Conservation (phyloP, 495 filamentous ascomycete genomes). For the Aspergillus taichungensis region DNA sequence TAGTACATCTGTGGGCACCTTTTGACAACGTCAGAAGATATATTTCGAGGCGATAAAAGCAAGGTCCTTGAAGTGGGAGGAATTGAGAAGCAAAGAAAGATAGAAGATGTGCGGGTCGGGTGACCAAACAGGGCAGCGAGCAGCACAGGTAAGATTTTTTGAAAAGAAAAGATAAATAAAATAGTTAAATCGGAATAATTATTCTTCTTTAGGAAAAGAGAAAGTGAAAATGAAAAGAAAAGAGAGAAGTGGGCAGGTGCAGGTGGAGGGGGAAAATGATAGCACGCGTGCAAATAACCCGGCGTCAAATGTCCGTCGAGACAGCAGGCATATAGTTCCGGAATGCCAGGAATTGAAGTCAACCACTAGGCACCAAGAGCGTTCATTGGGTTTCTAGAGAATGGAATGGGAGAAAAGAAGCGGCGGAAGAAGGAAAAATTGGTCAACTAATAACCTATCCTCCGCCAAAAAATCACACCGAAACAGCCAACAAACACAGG, state of each 20-base stretch:
- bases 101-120: neutral
- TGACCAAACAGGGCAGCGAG: too few relatives aligned
- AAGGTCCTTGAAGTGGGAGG: constrained; percentile 6
- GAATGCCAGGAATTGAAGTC: constrained; percentile 15
- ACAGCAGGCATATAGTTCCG: constrained; percentile 18
- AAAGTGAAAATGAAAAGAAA: constrained; percentile 9
- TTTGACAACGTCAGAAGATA: constrained; percentile 27
- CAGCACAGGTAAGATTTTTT: too few relatives aligned
- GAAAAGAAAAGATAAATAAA: too few relatives aligned
- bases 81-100: constrained; percentile 4
- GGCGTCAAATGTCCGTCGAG: constrained; percentile 8
- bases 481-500: constrained; percentile 7
- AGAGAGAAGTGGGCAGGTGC: constrained; percentile 17
- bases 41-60: constrained; percentile 24
- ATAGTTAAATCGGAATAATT: too few relatives aligned
- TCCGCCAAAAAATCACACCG: constrained; percentile 3
- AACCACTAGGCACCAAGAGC: constrained; percentile 7
- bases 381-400: constrained; percentile 13
- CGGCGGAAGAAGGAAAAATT: constrained; percentile 5
- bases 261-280: constrained; percentile 26
- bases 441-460: constrained; percentile 15
- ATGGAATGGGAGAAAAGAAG: constrained; percentile 5
- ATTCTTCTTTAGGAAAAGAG: neutral
- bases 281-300: constrained; percentile 26
- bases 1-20: constrained; percentile 29